These are phyloP conservation scores for Dendrocalamus latiflorus DNA, from an alignment of 202 grass and related monocot species.

Conservation along the genomic window DNA sequence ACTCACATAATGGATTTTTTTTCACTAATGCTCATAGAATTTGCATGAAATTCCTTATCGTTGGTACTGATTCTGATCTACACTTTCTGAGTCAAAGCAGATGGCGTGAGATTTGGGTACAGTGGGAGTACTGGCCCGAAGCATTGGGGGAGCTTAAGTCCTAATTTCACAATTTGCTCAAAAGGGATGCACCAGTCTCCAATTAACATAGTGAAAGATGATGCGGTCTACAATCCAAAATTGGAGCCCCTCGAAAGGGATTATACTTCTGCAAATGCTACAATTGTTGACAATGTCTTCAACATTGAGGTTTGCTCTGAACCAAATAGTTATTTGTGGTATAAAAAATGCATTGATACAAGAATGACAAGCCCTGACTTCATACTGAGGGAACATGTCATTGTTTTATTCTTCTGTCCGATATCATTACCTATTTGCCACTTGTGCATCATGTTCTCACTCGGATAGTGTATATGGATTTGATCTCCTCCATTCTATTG, in stretches of 20 bases:
- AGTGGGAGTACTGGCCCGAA: slow-evolving; percentile 56
- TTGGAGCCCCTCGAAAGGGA: slow-evolving; percentile 55
- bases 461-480: not conserved
- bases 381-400: not conserved
- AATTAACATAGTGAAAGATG: slow-evolving; percentile 54
- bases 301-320: slow-evolving; percentile 56
- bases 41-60: not conserved
- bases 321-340: not conserved
- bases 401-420: not conserved
- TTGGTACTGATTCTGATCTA: not conserved
- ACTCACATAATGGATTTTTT: not conserved
- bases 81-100: slow-evolving; percentile 13
- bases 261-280: slow-evolving; percentile 53
- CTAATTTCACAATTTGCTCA: slow-evolving; percentile 65
- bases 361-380: not conserved
- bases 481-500: not conserved
- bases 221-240: slow-evolving; percentile 26
- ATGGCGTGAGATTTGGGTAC: slow-evolving; percentile 50
- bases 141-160: slow-evolving; percentile 64
- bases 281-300: slow-evolving; percentile 66
- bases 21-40: not conserved
- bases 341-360: not conserved
- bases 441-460: not conserved
- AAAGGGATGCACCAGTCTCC: slow-evolving; percentile 72
- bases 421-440: not conserved